These are phyloP conservation scores for Carpinus viminea DNA, from an alignment of 306 rosid species.

Conservation along the genomic window DNA sequence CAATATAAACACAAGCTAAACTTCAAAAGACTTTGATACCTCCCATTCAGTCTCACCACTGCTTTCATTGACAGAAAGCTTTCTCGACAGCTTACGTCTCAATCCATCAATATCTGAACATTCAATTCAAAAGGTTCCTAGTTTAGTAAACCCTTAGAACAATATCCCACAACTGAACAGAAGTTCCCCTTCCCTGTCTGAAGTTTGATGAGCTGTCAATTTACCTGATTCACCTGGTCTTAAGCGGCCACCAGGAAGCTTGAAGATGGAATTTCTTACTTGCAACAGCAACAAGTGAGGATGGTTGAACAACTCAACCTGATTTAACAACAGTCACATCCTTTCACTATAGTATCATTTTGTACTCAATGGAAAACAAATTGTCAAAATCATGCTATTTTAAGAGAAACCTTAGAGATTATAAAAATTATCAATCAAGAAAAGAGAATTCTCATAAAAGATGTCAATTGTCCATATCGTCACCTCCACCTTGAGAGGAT, in stretches of 20 bases:
- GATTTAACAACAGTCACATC: constrained; percentile 26
- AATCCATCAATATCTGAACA: constrained; percentile 75
- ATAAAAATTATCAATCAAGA: not conserved
- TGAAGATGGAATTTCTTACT: constrained; percentile 67
- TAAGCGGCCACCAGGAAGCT: constrained; percentile 92
- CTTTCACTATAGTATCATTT: constrained; percentile 20
- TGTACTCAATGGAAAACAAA: not conserved
- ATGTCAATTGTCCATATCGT: constrained; percentile 12
- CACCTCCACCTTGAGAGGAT: not conserved
- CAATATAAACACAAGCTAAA: not conserved
- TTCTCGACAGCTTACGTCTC: constrained; percentile 69
- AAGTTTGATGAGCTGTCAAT: constrained; percentile 11
- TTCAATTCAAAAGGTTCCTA: constrained; percentile 19
- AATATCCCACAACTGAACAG: not conserved
- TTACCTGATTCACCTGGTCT: constrained; percentile 88
- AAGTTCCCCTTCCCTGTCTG: not conserved
- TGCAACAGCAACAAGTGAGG: constrained; percentile 83
- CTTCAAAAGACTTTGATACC: constrained; percentile 40
- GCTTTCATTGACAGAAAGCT: constrained; percentile 55
- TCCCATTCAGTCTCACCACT: constrained; percentile 74
- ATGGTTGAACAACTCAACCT: constrained; percentile 94
- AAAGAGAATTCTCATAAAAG: not conserved
- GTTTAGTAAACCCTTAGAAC: constrained; percentile 5
- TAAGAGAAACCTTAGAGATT: not conserved
- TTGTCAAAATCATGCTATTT: constrained; percentile 3